Percentiles rank a stretch among this genome's conserved stretches.
These are phyloP conservation scores for Fraxinus angustifolia DNA, from an alignment of 305 asterid genomes.

Conservation along the genomic window DNA sequence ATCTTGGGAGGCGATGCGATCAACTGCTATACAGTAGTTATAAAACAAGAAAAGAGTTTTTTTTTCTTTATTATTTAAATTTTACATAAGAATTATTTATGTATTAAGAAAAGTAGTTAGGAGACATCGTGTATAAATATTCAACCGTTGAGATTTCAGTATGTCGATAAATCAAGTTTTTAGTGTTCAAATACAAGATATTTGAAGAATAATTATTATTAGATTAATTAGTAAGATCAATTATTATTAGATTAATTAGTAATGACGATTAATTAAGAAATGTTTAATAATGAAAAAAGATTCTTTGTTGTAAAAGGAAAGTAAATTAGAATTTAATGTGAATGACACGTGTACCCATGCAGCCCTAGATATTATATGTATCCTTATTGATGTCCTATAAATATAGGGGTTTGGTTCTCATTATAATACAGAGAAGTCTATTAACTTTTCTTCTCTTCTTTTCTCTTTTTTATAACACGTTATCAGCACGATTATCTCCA, in stretches of 20 bases:
- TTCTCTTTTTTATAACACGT: too few relatives aligned
- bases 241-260: background rate
- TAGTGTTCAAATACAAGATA: background rate
- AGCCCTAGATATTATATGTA: too few relatives aligned
- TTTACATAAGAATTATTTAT: background rate
- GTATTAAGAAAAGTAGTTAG: background rate
- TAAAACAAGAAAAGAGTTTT: background rate
- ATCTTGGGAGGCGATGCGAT: constrained; percentile 60
- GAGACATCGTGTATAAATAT: background rate
- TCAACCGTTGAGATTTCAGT: background rate
- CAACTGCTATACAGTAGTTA: background rate
- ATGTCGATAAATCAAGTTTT: background rate
- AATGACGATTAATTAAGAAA: background rate
- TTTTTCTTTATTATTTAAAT: background rate
- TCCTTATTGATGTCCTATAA: too few relatives aligned
- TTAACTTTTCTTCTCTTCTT: too few relatives aligned
- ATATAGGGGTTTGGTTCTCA: too few relatives aligned
- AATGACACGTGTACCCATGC: too few relatives aligned
- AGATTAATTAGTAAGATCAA: background rate
- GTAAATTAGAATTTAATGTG: too few relatives aligned
- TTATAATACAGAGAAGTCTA: too few relatives aligned
- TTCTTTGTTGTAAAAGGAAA: background rate
- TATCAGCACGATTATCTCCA: too few relatives aligned
- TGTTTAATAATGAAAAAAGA: constrained; percentile 9
- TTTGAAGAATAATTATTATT: background rate